These are phyloP conservation scores for Phellopilus nigrolimitatus DNA, from an alignment of 1,284 basidiomycete genomes.

Conservation along the genomic window DNA sequence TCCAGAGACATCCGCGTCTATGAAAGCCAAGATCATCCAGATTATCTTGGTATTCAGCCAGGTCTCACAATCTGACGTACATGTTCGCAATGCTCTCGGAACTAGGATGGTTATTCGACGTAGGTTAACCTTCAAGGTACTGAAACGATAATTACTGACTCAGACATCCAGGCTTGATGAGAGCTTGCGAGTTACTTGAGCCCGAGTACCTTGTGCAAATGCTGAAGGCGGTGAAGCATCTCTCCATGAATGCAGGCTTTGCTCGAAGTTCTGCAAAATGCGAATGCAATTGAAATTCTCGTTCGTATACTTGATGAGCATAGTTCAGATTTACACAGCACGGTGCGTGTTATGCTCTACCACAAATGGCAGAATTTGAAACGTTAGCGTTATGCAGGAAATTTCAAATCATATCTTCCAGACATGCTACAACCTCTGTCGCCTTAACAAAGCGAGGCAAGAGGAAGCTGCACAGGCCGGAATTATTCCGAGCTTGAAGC, in stretches of 20 bases:
- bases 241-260: slow-evolving; percentile 90
- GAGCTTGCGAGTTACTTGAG: slow-evolving; percentile 79
- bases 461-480: slow-evolving; percentile 96
- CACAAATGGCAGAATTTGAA: background rate
- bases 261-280: slow-evolving; percentile 92
- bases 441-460: slow-evolving; percentile 90
- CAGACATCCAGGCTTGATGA: slow-evolving; percentile 59
- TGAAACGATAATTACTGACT: slow-evolving; percentile 13
- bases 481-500: slow-evolving; percentile 86
- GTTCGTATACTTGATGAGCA: slow-evolving; percentile 82
- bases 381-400: slow-evolving; percentile 52
- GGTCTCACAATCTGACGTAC: slow-evolving; percentile 89
- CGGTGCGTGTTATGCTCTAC: slow-evolving; percentile 48
- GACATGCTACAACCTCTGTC: slow-evolving; percentile 91
- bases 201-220: slow-evolving; percentile 83
- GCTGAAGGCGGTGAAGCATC: slow-evolving; percentile 93
- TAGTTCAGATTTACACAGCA: slow-evolving; percentile 72
- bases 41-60: slow-evolving; percentile 93
- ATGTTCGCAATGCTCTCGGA: slow-evolving; percentile 87
- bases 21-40: slow-evolving; percentile 85
- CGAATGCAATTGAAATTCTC: slow-evolving; percentile 90
- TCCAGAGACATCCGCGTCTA: slow-evolving; percentile 63
- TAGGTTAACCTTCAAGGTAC: slow-evolving; percentile 38
- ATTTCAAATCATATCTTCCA: slow-evolving; percentile 93
- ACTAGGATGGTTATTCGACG: slow-evolving; percentile 86